Evolutionary conservation across 306 rosid species (phyloP).

Genomic region (Cicer pinnatifidum): DNA sequence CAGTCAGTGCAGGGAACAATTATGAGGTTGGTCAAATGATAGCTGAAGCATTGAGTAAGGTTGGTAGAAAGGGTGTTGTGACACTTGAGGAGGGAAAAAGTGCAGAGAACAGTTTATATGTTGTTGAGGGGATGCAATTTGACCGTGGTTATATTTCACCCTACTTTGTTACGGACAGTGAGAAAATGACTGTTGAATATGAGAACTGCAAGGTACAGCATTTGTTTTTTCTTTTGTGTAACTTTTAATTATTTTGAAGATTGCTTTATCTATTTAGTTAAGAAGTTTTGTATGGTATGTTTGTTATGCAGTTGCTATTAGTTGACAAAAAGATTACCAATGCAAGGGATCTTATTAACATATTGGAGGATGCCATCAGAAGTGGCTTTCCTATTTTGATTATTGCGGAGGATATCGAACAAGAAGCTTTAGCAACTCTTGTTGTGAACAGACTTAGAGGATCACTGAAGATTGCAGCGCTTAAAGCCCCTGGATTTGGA

Average conservation of each 20-base stretch:
- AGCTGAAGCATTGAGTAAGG: slow-evolving; percentile 98
- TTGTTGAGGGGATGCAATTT: slow-evolving; percentile 99
- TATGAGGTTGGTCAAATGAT: slow-evolving; percentile 93
- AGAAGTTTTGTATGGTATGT: background rate
- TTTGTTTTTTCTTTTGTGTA: slow-evolving; percentile 10
- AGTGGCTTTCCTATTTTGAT: slow-evolving; percentile 85
- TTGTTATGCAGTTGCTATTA: slow-evolving; percentile 77
- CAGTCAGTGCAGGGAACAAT: slow-evolving; percentile 99
- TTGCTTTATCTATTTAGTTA: background rate
- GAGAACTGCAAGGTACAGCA: slow-evolving; percentile 88
- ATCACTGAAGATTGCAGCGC: slow-evolving; percentile 94
- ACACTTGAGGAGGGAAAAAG: slow-evolving; percentile 99
- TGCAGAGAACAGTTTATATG: slow-evolving; percentile 90
- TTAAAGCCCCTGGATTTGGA: slow-evolving; percentile 99
- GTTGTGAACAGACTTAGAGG: slow-evolving; percentile 98
- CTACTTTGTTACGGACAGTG: slow-evolving; percentile 96
- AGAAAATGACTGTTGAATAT: slow-evolving; percentile 93
- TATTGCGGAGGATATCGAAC: slow-evolving; percentile 94
- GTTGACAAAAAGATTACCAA: slow-evolving; percentile 94
- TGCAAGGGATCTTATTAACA: slow-evolving; percentile 90
- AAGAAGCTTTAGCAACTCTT: slow-evolving; percentile 95
- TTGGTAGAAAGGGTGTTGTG: slow-evolving; percentile 98
- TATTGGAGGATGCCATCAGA: slow-evolving; percentile 92
- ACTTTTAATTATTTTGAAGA: background rate
- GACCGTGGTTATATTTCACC: slow-evolving; percentile 99